A percentile compares a stretch with the other conserved stretches of the same genome.
Conservation (phyloP, 1,284 basidiomycete species). For the Sanguinoderma infundibulare region DNA sequence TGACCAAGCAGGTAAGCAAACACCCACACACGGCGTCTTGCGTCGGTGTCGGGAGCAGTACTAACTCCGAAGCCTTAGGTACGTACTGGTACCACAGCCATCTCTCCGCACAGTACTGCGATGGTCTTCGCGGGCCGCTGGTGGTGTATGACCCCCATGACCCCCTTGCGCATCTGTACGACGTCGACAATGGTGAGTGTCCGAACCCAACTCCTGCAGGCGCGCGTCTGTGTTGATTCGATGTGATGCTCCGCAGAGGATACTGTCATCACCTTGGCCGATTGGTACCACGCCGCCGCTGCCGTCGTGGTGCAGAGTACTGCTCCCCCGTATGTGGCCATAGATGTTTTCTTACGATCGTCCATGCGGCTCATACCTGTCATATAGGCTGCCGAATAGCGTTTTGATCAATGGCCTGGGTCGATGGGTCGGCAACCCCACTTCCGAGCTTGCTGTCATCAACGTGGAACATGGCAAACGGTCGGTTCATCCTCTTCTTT, state of each 20-base stretch:
- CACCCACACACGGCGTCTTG: neutral
- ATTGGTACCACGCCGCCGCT: constrained; percentile 29
- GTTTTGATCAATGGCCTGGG: constrained; percentile 59
- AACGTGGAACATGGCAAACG: constrained; percentile 39
- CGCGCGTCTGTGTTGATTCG: too few relatives aligned
- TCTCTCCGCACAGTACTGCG: constrained; percentile 36
- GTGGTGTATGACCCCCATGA: constrained; percentile 49
- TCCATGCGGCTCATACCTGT: neutral
- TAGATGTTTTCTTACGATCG: neutral
- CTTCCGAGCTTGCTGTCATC: constrained; percentile 36
- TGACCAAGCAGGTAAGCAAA: constrained; percentile 33
- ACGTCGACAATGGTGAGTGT: constrained; percentile 44
- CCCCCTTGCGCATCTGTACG: constrained; percentile 42
- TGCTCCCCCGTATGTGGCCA: constrained; percentile 7
- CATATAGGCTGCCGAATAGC: constrained; percentile 20
- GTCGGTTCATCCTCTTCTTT: too few relatives aligned
- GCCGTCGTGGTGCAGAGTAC: constrained; percentile 3
- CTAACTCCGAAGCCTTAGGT: constrained; percentile 9
- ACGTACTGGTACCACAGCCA: constrained; percentile 32
- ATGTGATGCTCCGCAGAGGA: constrained; percentile 20
- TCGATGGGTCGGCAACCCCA: constrained; percentile 24
- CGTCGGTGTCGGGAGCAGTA: neutral
- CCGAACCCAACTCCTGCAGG: too few relatives aligned
- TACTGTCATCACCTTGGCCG: constrained; percentile 31
- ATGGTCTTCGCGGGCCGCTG: constrained; percentile 39